Base-by-base conservation (phyloP, 371 early-diverging fungal genomes). In the Blakeslea trispora region DNA sequence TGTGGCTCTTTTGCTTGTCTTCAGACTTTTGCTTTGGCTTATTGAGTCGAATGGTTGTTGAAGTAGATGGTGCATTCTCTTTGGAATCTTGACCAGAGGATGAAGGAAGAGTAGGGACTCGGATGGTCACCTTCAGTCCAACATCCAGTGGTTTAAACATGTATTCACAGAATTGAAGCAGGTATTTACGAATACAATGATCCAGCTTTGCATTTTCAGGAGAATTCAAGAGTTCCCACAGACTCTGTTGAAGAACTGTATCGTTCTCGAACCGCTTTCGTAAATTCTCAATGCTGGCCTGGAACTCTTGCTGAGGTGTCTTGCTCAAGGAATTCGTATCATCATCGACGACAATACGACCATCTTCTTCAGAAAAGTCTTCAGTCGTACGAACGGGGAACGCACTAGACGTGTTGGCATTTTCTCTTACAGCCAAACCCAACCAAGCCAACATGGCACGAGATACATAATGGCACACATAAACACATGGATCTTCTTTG, bases 61-160 rank as follows among this genome's bases (percentile, higher is more conserved):
- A 63, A 5, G 65, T 53, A 1, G 64, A 58, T 13, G 71, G 71
- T 37, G 7, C 28, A 7, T 7, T 28, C 11, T 37, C 37, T 37
- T 37, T 37, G 9, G 37, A 13, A 7, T 37, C 37, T 37, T 37
- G 37, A 1, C 63, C 56, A 28, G 52, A n/a, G n/a, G n/a, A n/a
- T n/a, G n/a, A 45, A 17, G 67, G 62, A 13, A 68, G 47, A 1
- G 72, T 58, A 6, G 79, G 76, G 24, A 77, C 60, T 15, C 77
- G 72, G 47, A 80, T 74, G 5, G 78, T 81, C 17, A 81, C 76
- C 49, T 78, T 82, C n/a, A 75, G 66, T 4, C 80, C 81, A 11
- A 77, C 69, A 51, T 81, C 82, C 15, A 79, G 72, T 10, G 84
- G 82, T n/a, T 81, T 81, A 43, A 77, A 84, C 55, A 81, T 69